A percentile compares a stretch with the other conserved stretches of the same genome.
phyloP scores from a whole-genome alignment of 2,329 filamentous ascomycete species.

The Torrubiellomyces zombiae region DNA sequence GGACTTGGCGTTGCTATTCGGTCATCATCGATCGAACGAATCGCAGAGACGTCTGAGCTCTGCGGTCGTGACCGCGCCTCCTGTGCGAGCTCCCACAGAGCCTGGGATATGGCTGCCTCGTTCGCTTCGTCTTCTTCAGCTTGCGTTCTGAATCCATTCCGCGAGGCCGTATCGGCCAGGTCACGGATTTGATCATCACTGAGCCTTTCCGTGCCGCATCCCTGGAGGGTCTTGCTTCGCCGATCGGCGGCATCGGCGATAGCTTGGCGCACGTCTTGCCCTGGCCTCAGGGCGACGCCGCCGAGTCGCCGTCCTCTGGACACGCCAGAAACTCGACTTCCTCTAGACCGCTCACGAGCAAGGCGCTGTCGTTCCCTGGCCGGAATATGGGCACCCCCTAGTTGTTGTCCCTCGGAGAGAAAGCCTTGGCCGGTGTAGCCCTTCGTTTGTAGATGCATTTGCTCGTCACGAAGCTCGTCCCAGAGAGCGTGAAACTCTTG shows the following conservation, averaged over 20 bases:
- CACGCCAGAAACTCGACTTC: conserved; percentile 35
- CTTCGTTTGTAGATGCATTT: conserved; percentile 57
- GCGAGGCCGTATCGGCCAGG: conserved; percentile 44
- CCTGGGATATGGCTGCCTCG: conserved; percentile 70
- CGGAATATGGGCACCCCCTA: conserved; percentile 53
- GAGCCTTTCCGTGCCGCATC: conserved; percentile 58
- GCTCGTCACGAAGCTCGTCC: conserved; percentile 79
- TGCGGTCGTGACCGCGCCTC: too few relatives aligned
- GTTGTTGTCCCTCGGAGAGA: conserved; percentile 52
- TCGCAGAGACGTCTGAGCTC: conserved; percentile 29
- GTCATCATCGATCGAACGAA: conserved; percentile 15
- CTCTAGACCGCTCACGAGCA: conserved; percentile 51
- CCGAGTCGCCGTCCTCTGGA: conserved; percentile 60
- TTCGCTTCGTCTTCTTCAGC: conserved; percentile 84
- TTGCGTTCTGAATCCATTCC: conserved; percentile 63
- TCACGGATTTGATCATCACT: conserved; percentile 49
- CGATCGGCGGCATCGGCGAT: conserved; percentile 57
- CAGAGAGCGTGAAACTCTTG: conserved; percentile 69
- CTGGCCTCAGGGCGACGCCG: conserved; percentile 34
- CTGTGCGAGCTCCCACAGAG: conserved; percentile 72
- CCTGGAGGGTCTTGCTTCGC: conserved; percentile 47
- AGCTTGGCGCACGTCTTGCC: conserved; percentile 52
- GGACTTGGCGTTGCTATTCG: too few relatives aligned
- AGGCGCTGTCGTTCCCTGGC: conserved; percentile 57
- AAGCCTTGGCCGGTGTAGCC: conserved; percentile 89